Conservation (phyloP, 2,329 filamentous ascomycete genomes). For the Colletotrichum camelliae region DNA sequence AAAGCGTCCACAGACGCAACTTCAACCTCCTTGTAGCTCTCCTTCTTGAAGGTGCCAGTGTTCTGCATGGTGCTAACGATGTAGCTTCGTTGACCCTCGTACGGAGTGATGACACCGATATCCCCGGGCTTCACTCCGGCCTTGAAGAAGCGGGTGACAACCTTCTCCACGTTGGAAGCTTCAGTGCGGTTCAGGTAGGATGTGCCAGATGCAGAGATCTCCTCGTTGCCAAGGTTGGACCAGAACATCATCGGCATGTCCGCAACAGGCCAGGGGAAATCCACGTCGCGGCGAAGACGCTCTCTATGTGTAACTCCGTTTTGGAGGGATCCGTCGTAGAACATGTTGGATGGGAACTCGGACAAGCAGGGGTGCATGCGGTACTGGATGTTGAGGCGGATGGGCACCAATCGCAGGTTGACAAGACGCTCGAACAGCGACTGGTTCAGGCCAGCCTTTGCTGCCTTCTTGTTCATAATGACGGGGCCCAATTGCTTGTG, state of each 20-base stretch:
- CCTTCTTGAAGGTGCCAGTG: slow-evolving; percentile 96
- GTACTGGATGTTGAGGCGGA: slow-evolving; percentile 95
- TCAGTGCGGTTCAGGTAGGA: slow-evolving; percentile 98
- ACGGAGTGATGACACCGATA: slow-evolving; percentile 98
- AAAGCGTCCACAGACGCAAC: slow-evolving; percentile 98
- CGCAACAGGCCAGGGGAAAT: slow-evolving; percentile 95
- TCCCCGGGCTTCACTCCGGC: slow-evolving; percentile 92
- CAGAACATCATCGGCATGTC: slow-evolving; percentile 99
- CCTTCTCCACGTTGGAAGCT: slow-evolving; percentile 97
- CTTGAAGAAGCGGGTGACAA: slow-evolving; percentile 98
- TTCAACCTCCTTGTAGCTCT: slow-evolving; percentile 97
- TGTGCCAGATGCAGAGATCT: slow-evolving; percentile 96
- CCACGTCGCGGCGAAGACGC: slow-evolving; percentile 88
- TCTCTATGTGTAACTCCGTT: slow-evolving; percentile 93
- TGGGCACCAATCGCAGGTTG: slow-evolving; percentile 87
- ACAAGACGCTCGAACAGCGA: slow-evolving; percentile 98
- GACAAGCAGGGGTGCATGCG: slow-evolving; percentile 99
- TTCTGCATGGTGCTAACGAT: slow-evolving; percentile 99
- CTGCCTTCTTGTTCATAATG: slow-evolving; percentile 99
- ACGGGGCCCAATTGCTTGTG: slow-evolving; percentile 98
- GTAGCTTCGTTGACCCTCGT: slow-evolving; percentile 97
- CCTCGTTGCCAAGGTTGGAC: slow-evolving; percentile 96
- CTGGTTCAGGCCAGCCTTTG: slow-evolving; percentile 96
- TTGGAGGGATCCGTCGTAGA: slow-evolving; percentile 96
- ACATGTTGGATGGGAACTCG: slow-evolving; percentile 99